Conservation (phyloP, 208 protist species). For the Acanthamoeba triangularis region DNA sequence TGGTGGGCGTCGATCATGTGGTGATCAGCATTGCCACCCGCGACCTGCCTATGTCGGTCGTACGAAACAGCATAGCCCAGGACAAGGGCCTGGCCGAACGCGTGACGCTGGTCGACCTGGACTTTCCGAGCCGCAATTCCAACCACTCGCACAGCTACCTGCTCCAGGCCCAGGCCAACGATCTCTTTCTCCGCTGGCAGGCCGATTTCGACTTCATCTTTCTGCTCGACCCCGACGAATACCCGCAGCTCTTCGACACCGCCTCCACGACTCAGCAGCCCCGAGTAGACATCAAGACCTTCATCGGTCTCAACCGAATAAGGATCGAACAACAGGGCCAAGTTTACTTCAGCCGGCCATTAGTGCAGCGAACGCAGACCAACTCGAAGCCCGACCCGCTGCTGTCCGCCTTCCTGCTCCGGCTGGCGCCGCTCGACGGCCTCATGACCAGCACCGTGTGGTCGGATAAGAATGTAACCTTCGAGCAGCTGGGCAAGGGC, state of each 20-base stretch:
- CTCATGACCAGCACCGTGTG: too few relatives aligned
- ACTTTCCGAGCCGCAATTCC: neutral
- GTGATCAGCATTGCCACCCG: neutral
- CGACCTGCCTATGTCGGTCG: neutral
- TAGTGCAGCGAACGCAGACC: neutral
- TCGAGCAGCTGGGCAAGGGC: too few relatives aligned
- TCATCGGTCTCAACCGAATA: neutral
- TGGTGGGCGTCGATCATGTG: neutral
- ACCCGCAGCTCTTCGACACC: neutral
- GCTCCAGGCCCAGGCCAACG: neutral
- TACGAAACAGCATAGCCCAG: neutral
- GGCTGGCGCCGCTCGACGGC: too few relatives aligned
- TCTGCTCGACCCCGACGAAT: neutral
- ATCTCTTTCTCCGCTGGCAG: neutral
- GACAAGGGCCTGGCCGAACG: neutral
- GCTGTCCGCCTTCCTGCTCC: neutral
- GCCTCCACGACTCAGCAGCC: neutral
- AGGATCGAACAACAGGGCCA: neutral
- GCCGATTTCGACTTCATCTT: constrained; percentile 19
- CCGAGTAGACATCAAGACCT: neutral
- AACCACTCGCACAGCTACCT: neutral
- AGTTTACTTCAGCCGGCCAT: neutral
- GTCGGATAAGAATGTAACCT: too few relatives aligned
- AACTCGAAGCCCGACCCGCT: neutral
- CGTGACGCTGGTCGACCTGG: constrained; percentile 6